These are phyloP conservation scores for Auriscalpium microsporum DNA, from an alignment of 768 basidiomycete species.

Conservation along the genomic window DNA sequence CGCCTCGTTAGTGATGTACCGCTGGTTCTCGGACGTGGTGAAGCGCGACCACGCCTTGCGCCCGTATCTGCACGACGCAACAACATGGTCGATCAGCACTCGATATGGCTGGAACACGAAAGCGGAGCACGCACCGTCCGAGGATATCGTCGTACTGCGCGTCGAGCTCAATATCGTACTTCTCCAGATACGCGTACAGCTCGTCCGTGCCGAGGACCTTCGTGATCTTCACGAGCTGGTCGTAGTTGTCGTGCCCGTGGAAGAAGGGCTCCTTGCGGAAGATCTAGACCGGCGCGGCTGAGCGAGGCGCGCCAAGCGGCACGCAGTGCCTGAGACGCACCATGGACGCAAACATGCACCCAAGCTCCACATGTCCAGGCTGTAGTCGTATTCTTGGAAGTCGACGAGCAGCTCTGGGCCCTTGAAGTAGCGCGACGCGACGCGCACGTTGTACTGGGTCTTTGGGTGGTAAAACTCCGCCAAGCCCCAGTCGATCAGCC, in stretches of 20 bases:
- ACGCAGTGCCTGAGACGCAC: slow-evolving; percentile 30
- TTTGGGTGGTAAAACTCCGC: slow-evolving; percentile 98
- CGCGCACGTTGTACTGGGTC: slow-evolving; percentile 96
- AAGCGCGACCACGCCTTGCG: slow-evolving; percentile 94
- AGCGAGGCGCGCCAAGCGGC: background rate
- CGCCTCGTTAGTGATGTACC: slow-evolving; percentile 94
- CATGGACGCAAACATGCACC: slow-evolving; percentile 99
- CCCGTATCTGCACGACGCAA: slow-evolving; percentile 51
- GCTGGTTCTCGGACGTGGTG: slow-evolving; percentile 91
- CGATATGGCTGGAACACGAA: slow-evolving; percentile 2
- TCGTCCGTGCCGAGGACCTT: slow-evolving; percentile 98
- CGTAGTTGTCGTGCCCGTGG: slow-evolving; percentile 98
- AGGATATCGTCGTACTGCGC: slow-evolving; percentile 94
- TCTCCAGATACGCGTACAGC: slow-evolving; percentile 84
- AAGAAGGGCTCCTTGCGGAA: slow-evolving; percentile 99
- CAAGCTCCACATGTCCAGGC: slow-evolving; percentile 98
- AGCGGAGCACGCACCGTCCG: slow-evolving; percentile 47
- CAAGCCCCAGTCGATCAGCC: slow-evolving; percentile 97
- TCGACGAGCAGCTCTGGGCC: slow-evolving; percentile 94
- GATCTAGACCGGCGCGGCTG: slow-evolving; percentile 45
- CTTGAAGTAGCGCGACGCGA: slow-evolving; percentile 96
- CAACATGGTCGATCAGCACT: background rate
- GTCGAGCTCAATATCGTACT: slow-evolving; percentile 92
- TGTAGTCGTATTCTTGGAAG: slow-evolving; percentile 98
- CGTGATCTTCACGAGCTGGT: slow-evolving; percentile 95